Conservation (phyloP, 495 filamentous ascomycete genomes). For the Aspergillus carlsbadensis region DNA sequence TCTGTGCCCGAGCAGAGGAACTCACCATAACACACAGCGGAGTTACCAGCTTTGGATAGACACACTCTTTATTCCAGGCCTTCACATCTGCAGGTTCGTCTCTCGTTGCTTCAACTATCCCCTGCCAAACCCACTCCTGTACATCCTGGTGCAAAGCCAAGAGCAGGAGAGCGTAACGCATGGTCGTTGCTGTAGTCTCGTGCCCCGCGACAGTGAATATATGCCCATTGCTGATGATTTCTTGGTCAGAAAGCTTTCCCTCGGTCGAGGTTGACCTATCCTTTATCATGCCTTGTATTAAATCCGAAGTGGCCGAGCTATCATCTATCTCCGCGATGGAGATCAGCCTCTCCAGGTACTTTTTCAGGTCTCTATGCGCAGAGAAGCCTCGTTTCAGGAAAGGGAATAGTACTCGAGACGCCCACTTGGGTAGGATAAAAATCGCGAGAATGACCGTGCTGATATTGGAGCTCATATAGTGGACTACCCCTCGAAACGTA, state of each 20-base stretch:
- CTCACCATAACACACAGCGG: slow-evolving; percentile 38
- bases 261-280: slow-evolving; percentile 13
- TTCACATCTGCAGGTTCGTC: slow-evolving; percentile 21
- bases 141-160: slow-evolving; percentile 39
- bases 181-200: slow-evolving; percentile 47
- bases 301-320: slow-evolving; percentile 12
- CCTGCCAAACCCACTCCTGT: slow-evolving; percentile 42
- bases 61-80: slow-evolving; percentile 36
- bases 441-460: slow-evolving; percentile 12
- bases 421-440: slow-evolving; percentile 17
- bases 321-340: background rate
- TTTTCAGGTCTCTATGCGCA: slow-evolving; percentile 17
- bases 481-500: slow-evolving; percentile 20
- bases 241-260: slow-evolving; percentile 29
- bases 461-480: slow-evolving; percentile 18
- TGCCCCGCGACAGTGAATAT: slow-evolving; percentile 52
- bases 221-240: slow-evolving; percentile 51
- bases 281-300: slow-evolving; percentile 25
- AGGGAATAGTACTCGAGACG: slow-evolving; percentile 15
- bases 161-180: slow-evolving; percentile 41
- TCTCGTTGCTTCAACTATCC: slow-evolving; percentile 30
- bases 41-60: slow-evolving; percentile 36
- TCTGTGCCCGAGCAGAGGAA: background rate
- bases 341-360: slow-evolving; percentile 17
- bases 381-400: slow-evolving; percentile 20